Evolutionary conservation across 768 basidiomycete species (phyloP).

Genomic region (Rhodotorula paludigena): DNA sequence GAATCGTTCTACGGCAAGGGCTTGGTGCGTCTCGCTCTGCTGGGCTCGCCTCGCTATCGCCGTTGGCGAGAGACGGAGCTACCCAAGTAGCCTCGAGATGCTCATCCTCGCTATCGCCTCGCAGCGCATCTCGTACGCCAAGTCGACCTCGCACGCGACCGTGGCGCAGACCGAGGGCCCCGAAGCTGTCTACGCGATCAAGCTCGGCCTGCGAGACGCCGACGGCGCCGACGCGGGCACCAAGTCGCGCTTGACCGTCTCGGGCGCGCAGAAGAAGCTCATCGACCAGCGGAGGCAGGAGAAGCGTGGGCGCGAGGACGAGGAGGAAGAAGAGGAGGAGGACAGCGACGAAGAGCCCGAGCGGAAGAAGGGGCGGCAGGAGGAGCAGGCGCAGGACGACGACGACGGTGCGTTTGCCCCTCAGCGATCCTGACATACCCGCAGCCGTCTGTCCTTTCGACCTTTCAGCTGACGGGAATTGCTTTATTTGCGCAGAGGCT

Average conservation of each 20-base stretch:
- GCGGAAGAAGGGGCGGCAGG: constrained; percentile 64
- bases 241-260: constrained; percentile 45
- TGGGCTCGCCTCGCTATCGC: no score
- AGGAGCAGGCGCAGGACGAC: constrained; percentile 71
- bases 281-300: constrained; percentile 46
- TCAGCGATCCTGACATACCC: not conserved
- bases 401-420: constrained; percentile 44
- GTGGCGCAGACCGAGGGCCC: constrained; percentile 62
- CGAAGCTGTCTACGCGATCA: constrained; percentile 46
- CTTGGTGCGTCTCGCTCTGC: constrained; percentile 22
- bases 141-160: constrained; percentile 80
- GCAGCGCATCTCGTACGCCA: constrained; percentile 87
- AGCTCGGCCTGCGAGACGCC: constrained; percentile 51
- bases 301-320: constrained; percentile 54
- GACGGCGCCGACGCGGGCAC: constrained; percentile 39
- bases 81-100: not conserved
- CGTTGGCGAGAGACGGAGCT: not conserved
- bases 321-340: constrained; percentile 50
- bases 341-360: constrained; percentile 52
- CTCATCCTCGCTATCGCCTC: not conserved
- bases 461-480: not conserved
- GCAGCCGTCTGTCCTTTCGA: no score
- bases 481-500: constrained; percentile 11
- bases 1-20: constrained; percentile 53
- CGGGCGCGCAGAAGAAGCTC: constrained; percentile 52